Evolutionary conservation across 176 grass and related monocot species (phyloP).

Genomic region (Oryza meyeriana): DNA sequence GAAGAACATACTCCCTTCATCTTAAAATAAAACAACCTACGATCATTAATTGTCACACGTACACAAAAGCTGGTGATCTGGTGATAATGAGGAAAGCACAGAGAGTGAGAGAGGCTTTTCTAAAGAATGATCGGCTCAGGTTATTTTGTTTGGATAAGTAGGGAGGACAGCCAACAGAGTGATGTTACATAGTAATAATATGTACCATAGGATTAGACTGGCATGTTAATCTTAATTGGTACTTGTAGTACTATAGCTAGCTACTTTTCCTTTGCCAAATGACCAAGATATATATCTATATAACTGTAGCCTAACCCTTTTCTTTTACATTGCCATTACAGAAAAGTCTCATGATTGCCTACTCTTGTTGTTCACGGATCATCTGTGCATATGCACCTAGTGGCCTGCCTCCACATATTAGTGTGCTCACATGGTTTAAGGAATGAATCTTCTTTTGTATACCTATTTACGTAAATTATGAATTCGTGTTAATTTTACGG

Average conservation of each 20-base stretch:
- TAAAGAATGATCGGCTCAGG: constrained; percentile 13
- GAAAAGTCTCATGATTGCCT: background rate
- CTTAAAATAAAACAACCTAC: too few relatives aligned
- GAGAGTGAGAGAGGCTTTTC: background rate
- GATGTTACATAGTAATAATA: background rate
- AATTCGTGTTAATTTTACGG: too few relatives aligned
- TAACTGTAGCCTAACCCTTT: background rate
- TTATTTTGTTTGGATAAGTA: background rate
- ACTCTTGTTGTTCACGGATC: background rate
- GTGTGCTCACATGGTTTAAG: too few relatives aligned
- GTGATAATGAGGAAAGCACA: constrained; percentile 14
- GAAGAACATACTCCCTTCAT: too few relatives aligned
- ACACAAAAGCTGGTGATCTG: background rate
- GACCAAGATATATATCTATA: background rate
- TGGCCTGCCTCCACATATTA: too few relatives aligned
- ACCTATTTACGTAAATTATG: too few relatives aligned
- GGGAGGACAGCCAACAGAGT: background rate
- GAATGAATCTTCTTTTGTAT: too few relatives aligned
- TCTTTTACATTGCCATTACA: background rate
- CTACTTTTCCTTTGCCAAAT: background rate
- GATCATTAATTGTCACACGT: background rate
- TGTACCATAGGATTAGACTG: background rate
- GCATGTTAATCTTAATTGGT: background rate
- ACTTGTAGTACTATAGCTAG: background rate
- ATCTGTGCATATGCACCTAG: background rate